Evolutionary conservation across 495 filamentous ascomycete genomes (phyloP), one percentile per base, ranked within the genome.

Genomic region (Xylaria cubensis): DNA sequence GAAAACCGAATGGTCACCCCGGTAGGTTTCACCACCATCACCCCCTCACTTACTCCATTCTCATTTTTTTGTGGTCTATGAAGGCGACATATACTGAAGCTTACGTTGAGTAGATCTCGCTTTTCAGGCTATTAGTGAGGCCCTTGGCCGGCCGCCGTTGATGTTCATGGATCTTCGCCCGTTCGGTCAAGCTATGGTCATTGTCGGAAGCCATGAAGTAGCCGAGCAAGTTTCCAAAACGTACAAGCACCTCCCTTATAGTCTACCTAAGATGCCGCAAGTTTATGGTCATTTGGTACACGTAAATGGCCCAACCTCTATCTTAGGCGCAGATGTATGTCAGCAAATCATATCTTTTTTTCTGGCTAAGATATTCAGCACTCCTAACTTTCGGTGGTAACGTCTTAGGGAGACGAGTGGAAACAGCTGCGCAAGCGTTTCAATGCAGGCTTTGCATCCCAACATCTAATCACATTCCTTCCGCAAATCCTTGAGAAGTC

Each of bases 151-250:
- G 36, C 36, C 36, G 36, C 36, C 36, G 8, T 39, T 39, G 36
- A 39, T 39, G 36, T 1, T 39, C 36, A 39, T 39, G 36, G 36
- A 39, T 39, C 36, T 39, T 39, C 36, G 36, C 0, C 36, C 36
- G 8, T 39, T 39, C 36, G 36, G 36, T 39, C 46, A 19, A n/a
- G 19, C 78, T 26, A 73, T 86, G 63, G 63, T 84, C 10, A 58
- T 87, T 10, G 72, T 88, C 32, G 71, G 74, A 36, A 80, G 81
- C 73, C 83, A 88, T 55, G 80, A 84, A 4, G 63, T 86, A 0
- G 83, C 85, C 24, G 80, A 83, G 44, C 84, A 86, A 63, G 71
- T 87, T 4, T 77, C 81, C 0, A 76, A 74, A 17, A 26, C 76
- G 0, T 79, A 83, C 10, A 85, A 81, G 64, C 19, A 36, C 10